Percentiles rank a stretch among this genome's conserved stretches.
Evolutionary conservation across 2,329 filamentous ascomycete species (phyloP).

Genomic region (Colletotrichum simmondsii): DNA sequence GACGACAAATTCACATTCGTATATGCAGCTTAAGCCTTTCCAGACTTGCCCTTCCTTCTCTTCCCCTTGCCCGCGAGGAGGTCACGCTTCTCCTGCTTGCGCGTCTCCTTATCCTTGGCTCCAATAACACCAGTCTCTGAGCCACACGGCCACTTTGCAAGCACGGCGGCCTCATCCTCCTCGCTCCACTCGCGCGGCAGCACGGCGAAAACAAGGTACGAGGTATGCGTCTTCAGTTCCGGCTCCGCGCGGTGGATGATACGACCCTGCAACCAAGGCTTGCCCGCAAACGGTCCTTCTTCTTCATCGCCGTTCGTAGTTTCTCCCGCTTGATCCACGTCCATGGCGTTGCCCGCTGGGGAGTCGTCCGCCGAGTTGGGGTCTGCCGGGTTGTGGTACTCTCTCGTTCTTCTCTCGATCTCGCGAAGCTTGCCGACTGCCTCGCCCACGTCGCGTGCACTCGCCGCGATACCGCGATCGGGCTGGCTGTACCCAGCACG

Average conservation of each 20-base stretch:
- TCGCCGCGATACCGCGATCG: conserved; percentile 77
- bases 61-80: conserved; percentile 54
- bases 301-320: conserved; percentile 39
- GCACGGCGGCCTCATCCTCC: conserved; percentile 79
- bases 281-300: conserved; percentile 44
- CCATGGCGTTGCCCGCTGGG: conserved; percentile 52
- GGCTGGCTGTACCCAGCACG: conserved; percentile 75
- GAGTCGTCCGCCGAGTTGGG: conserved; percentile 42
- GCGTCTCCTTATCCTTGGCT: conserved; percentile 62
- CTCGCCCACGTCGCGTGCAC: conserved; percentile 81
- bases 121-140: conserved; percentile 64
- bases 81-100: conserved; percentile 68
- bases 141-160: conserved; percentile 72
- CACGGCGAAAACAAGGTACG: conserved; percentile 94
- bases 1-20: not conserved
- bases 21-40: not conserved
- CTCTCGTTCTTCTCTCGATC: conserved; percentile 76
- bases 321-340: conserved; percentile 46
- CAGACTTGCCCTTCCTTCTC: conserved; percentile 27
- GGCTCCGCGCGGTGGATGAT: conserved; percentile 84
- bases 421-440: conserved; percentile 78
- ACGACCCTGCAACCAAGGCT: conserved; percentile 80
- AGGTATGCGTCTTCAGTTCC: conserved; percentile 95
- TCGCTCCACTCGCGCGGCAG: conserved; percentile 88
- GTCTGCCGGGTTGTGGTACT: conserved; percentile 63